These are phyloP conservation scores for Tulasnella sp. DNA, from an alignment of 768 basidiomycete genomes.

Conservation along the genomic window DNA sequence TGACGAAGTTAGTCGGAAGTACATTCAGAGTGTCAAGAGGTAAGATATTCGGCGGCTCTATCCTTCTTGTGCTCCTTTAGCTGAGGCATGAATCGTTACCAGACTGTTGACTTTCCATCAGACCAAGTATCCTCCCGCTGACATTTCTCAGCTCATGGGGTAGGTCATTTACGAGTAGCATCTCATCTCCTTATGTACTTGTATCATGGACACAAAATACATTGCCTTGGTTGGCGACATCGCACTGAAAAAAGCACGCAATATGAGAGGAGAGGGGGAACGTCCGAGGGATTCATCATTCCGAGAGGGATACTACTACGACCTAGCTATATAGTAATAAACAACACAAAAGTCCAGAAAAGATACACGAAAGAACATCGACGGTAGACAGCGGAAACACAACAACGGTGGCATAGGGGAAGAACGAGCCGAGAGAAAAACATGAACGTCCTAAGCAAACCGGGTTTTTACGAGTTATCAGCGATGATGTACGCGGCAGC, in stretches of 20 bases:
- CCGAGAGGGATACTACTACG: not conserved
- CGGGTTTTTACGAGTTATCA: not conserved
- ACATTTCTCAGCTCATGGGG: slow-evolving; percentile 89
- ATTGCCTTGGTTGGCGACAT: not conserved
- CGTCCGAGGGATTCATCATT: not conserved
- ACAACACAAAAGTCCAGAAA: not conserved
- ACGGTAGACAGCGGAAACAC: not conserved
- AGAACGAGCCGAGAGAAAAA: not conserved
- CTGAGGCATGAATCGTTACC: not conserved
- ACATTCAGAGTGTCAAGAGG: slow-evolving; percentile 96
- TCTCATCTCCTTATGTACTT: not conserved
- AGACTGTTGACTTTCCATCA: slow-evolving; percentile 93
- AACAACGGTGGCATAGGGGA: not conserved
- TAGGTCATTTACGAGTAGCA: slow-evolving; percentile 28
- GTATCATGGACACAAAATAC: not conserved
- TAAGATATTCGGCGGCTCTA: slow-evolving; percentile 31
- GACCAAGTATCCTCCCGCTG: slow-evolving; percentile 90
- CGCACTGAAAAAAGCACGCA: not conserved
- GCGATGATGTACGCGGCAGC: not conserved
- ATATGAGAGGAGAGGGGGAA: not conserved
- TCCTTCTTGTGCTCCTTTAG: not conserved
- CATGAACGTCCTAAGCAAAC: not conserved
- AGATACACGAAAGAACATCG: not conserved
- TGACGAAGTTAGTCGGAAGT: slow-evolving; percentile 97
- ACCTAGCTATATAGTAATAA: not conserved